These are phyloP conservation scores for Solanum megistacrolobum DNA, from an alignment of 257 asterid genomes.

Conservation along the genomic window DNA sequence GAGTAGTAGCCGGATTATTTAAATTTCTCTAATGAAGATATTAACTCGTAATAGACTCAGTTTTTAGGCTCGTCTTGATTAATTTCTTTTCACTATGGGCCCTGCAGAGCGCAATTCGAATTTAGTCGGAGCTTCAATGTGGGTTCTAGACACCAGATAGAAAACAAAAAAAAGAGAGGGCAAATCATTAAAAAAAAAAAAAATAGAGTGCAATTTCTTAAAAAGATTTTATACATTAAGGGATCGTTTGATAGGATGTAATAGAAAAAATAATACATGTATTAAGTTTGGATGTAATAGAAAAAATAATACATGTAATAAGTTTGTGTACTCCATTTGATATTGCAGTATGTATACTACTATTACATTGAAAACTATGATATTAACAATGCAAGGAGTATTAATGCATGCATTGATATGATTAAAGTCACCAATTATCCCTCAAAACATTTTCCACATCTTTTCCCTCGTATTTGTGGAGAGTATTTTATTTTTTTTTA, in stretches of 20 bases:
- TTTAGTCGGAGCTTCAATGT: too few species aligned
- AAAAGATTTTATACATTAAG: not conserved
- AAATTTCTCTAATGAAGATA: not conserved
- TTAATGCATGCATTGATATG: not conserved
- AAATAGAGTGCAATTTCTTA: not conserved
- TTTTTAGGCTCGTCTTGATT: not conserved
- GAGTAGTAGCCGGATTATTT: not conserved
- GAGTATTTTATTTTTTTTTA: too few species aligned
- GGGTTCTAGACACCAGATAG: too few species aligned
- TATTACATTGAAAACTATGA: not conserved
- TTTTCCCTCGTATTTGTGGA: not conserved
- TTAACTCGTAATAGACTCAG: not conserved
- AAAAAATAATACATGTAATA: not conserved
- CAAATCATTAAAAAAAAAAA: not conserved
- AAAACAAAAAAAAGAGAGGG: not conserved
- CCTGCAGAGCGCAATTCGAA: too few species aligned
- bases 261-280: too few species aligned
- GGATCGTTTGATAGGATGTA: not conserved
- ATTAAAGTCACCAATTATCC: not conserved
- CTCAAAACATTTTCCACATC: not conserved
- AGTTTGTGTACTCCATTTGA: too few species aligned
- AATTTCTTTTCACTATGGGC: not conserved
- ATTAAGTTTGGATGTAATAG: not conserved
- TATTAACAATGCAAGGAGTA: not conserved
- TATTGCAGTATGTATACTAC: not conserved